Evolutionary conservation across 108 stramenopile species (phyloP).

Genomic region (Cyclotella choctawhatcheeana): DNA sequence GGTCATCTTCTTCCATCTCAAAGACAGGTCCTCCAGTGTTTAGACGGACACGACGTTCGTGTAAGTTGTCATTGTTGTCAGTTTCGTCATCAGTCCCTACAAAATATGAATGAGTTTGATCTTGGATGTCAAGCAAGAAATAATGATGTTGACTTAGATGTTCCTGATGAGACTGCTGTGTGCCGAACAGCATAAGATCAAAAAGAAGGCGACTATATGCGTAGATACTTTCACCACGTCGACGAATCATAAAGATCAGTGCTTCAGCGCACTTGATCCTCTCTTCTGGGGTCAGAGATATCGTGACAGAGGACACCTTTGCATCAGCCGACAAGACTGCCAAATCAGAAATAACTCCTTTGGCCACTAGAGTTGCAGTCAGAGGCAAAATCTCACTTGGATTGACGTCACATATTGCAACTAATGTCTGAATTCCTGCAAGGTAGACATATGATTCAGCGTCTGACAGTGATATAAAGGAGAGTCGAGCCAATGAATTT

Average conservation of each 20-base stretch:
- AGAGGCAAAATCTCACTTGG: slow-evolving; percentile 63
- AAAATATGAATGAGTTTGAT: slow-evolving; percentile 71
- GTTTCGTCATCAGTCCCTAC: slow-evolving; percentile 25
- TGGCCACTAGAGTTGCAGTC: slow-evolving; percentile 48
- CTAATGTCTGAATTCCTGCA: slow-evolving; percentile 84
- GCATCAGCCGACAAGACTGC: slow-evolving; percentile 14
- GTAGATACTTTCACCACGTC: slow-evolving; percentile 63
- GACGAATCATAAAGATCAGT: slow-evolving; percentile 71
- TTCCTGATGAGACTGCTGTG: slow-evolving; percentile 1
- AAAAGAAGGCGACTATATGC: slow-evolving; percentile 54
- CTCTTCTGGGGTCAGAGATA: slow-evolving; percentile 58
- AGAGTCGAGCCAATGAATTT: slow-evolving; percentile 46
- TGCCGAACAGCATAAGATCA: slow-evolving; percentile 63
- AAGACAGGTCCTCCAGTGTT: slow-evolving; percentile 85
- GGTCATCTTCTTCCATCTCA: slow-evolving; percentile 66
- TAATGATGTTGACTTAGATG: slow-evolving; percentile 2
- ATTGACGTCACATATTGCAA: slow-evolving; percentile 64
- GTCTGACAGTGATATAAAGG: slow-evolving; percentile 67
- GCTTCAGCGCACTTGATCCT: slow-evolving; percentile 83
- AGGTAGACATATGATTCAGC: slow-evolving; percentile 89
- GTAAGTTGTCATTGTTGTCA: slow-evolving; percentile 24
- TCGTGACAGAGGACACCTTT: not conserved
- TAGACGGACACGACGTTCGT: slow-evolving; percentile 63
- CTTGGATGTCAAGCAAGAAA: slow-evolving; percentile 37
- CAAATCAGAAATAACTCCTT: slow-evolving; percentile 29